Percentiles rank a stretch among this genome's conserved stretches.
These are phyloP conservation scores for Solanum chiquidenum DNA, from an alignment of 257 asterid genomes.

Conservation along the genomic window DNA sequence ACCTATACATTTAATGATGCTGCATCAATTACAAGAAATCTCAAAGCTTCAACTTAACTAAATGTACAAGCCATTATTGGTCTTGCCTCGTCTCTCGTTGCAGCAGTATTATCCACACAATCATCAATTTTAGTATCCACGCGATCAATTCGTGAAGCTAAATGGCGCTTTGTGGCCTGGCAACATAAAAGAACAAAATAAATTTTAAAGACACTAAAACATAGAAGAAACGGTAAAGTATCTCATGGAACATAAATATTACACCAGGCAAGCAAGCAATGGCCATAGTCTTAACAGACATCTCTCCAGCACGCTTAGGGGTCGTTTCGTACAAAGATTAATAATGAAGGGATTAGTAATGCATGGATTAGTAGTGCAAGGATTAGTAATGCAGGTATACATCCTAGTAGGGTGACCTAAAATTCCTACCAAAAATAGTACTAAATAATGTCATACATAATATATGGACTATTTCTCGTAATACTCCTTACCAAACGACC, in stretches of 20 bases:
- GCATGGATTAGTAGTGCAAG: background rate
- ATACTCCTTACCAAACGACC: background rate
- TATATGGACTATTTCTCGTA: background rate
- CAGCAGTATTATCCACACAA: constrained; percentile 40
- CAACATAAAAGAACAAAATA: constrained; percentile 5
- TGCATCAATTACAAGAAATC: background rate
- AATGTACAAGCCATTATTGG: background rate
- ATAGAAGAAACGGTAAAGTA: background rate
- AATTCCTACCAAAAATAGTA: background rate
- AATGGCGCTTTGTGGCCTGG: constrained; percentile 65
- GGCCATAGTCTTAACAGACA: background rate
- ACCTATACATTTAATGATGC: constrained; percentile 33
- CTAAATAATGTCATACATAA: background rate
- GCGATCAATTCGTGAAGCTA: constrained; percentile 58
- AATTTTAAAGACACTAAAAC: background rate
- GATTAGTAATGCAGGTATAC: background rate
- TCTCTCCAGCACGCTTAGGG: background rate
- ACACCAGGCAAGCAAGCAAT: background rate
- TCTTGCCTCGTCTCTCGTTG: constrained; percentile 67
- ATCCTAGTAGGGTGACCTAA: background rate
- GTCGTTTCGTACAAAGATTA: background rate
- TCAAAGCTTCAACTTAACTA: constrained; percentile 1
- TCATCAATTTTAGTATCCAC: constrained; percentile 73
- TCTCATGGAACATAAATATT: background rate
- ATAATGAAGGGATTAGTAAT: background rate